Evolutionary conservation across 2,329 filamentous ascomycete species (phyloP), one percentile per base, ranked within the genome.

Genomic region (Phialocephala sp.): DNA sequence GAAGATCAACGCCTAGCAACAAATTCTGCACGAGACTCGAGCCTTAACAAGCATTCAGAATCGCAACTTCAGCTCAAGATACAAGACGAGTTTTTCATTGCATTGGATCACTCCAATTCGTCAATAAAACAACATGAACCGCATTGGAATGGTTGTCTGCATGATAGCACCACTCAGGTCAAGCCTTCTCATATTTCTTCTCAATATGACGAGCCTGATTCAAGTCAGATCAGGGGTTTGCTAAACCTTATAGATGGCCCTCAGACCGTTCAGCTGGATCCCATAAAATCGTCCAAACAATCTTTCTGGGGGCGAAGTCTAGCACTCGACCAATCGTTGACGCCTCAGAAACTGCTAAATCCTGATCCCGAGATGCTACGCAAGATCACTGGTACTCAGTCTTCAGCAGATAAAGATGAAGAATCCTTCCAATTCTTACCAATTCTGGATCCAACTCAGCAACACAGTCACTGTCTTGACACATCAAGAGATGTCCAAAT

Each of bases 401-500:
- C 5, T 14, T 4, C 11, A 24, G 22, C 8, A 14, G 20, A 35
- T 14, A 12, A 32, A 12, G 5, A 52, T 32, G 22, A 52, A 18
- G 24, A 22, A 32, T 54, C 50, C 5, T 54, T 22, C 8, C 50
- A 59, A 45, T 1, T 20, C 22, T 32, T 27, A 27, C 37, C 35
- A 24, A 11, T 4, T 18, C 57, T 32, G 20, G 37, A 43, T 32
- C 24, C 20, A 22, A 32, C 27, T 32, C 27, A 3, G 24, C 50
- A 50, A 50, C 50, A 32, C 14, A 54, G 18, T 32, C 24, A 2
- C 32, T 35, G 27, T 12, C 22, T 12, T 54, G 24, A 54, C 3
- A 24, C 27, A 54, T 54, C 50, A 18, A 32, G 6, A 8, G 60
- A 62, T 12, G 15, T 67, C 55, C 62, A 66, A 47, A 39, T 65